Base-by-base conservation (phyloP, 2,329 filamentous ascomycete species). In the Aspergillus oerlinghausenensis region DNA sequence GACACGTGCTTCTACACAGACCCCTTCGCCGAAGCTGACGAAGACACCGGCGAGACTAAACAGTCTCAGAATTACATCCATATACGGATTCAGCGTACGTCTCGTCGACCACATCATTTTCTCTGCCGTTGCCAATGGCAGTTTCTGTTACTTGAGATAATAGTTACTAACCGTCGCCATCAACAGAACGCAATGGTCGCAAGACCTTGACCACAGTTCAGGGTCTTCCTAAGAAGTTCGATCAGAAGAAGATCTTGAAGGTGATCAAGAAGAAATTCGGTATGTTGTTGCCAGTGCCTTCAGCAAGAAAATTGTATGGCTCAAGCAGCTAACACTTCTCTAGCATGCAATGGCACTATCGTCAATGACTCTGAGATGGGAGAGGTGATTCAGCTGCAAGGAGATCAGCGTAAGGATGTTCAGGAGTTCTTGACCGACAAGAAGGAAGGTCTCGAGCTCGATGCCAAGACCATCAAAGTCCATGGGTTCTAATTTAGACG, bases 1-100 rank as follows among this genome's bases (percentile, higher is more conserved):
- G 65, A 74, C 71, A 68, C 60, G 52, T 63, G 58, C 57, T 61
- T 60, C 61, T 61, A 59, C 59, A 69, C 75, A 97, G 94, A 99
- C 88, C 94, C 94, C 89, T 99, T 99, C 91, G 94, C 94, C 88
- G 94, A 97, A 90, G 94, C 92, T 87, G 94, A 97, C 90, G 93
- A 97, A 88, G 92, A 96, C 80, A 92, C 89, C 79, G 92, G 92
- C 84, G 90, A 96, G 82, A 88, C 87, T 77, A 94, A 94, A 82
- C 89, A 94, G 84, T 87, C 89, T 77, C 90, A 96, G 82, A 95
- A 96, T 81, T 96, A 97, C 79, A 96, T 97, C 79, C 94, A 97
- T 82, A 97, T 99, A 80, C 92, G 94, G 80, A 97, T 97, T 77
- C 94, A 99, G 79, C 94, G 93, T 97, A 87, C 74, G 89, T 87